These are phyloP conservation scores for Alopecurus myosuroides DNA, from an alignment of 176 grass and related monocot genomes.

Conservation along the genomic window DNA sequence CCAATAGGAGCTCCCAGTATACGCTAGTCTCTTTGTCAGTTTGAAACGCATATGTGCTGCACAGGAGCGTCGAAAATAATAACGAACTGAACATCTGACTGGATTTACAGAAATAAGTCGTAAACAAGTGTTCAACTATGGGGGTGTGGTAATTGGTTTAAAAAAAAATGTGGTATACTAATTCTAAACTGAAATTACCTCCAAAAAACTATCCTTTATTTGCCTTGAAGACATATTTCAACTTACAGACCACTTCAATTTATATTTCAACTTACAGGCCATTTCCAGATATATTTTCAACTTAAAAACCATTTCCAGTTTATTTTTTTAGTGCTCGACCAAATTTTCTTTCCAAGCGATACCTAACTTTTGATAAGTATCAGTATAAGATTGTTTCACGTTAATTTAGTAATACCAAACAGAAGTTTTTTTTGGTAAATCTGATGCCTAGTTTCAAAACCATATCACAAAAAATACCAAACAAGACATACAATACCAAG, in stretches of 20 bases:
- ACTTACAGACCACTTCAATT: background rate
- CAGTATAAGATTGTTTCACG: background rate
- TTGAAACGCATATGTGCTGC: background rate
- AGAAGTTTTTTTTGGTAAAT: background rate
- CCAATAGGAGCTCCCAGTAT: background rate
- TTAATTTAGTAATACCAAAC: background rate
- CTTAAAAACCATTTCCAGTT: background rate
- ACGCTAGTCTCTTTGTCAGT: background rate
- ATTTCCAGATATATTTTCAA: background rate
- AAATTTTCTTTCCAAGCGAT: background rate
- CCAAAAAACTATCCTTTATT: background rate
- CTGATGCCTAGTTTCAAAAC: background rate
- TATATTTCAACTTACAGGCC: background rate
- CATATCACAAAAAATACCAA: background rate
- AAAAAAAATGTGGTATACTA: background rate
- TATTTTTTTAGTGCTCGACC: background rate
- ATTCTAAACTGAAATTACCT: background rate
- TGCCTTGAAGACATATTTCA: background rate
- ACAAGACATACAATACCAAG: background rate
- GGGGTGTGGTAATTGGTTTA: background rate
- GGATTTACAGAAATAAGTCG: background rate
- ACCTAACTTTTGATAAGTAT: background rate
- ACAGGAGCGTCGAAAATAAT: background rate
- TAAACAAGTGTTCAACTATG: background rate
- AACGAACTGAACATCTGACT: background rate